Evolutionary conservation across 257 asterid genomes (phyloP), one percentile per base, ranked within the genome.

Genomic region (Paraleonurus japonicus): DNA sequence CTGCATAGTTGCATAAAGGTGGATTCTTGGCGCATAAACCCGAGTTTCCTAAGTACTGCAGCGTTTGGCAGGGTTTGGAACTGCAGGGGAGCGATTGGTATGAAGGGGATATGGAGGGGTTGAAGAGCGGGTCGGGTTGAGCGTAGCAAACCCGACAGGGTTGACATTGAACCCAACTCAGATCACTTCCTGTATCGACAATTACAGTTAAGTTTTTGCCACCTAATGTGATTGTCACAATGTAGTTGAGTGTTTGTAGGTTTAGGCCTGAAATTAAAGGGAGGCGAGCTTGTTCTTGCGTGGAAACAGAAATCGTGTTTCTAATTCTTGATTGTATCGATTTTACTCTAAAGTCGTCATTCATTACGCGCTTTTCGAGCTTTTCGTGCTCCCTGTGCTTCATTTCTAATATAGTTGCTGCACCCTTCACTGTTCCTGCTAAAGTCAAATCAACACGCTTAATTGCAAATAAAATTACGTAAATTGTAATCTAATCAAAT

Each of bases 81-180:
- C 69, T 76, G 80, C 97, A 93, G 7, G 65, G 79, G 35, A 90
- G 81, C 3, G 89, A 59, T 30, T 78, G 72, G 73, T 87, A 93
- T 0, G 92, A 87, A 69, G 89, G 83, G 0, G 97, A 93, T 1
- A 27, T 13, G 26, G 58, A 16, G 11, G 98, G 97, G 78, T 87
- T 67, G 84, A 84, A 93, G 16, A 92, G 83, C 8, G 98, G 95
- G 50, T 90, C 95, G 4, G 92, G 89, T 61, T 93, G 98, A 28
- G 77, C 72, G 76, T 93, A 87, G 70, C 98, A 90, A 5, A 76
- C 54, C 47, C 76, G 84, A 60, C 96, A 93, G 47, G 98, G 98
- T 64, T 88, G 93, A 74, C 97, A 93, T 62, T 93, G 98, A 15
- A 89, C 89, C 98, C 97, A 93, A 13, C 96, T 89, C 7, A 93